Percentiles rank a stretch among this genome's conserved stretches.
Conservation (phyloP, 306 rosid genomes). For the Dryas drummondii region DNA sequence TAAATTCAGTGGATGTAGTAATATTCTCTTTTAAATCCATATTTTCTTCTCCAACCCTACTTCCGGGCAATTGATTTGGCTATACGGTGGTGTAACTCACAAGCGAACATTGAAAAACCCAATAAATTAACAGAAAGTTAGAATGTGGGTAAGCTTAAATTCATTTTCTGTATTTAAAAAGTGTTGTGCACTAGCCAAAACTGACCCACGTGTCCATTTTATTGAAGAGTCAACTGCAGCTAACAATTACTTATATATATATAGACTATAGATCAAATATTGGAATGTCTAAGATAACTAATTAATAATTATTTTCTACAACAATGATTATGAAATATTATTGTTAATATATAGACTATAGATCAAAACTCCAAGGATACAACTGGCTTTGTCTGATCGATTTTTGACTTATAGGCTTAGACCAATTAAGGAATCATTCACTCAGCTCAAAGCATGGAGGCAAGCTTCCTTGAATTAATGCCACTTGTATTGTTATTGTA, state of each 20-base stretch:
- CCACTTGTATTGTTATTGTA: background rate
- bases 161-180: background rate
- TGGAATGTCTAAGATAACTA: background rate
- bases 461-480: background rate
- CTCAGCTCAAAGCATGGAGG: background rate
- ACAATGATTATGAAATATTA: background rate
- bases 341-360: background rate
- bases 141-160: background rate
- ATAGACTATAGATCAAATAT: background rate
- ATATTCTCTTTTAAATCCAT: no score
- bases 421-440: background rate
- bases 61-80: no score
- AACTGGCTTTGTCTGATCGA: conserved; percentile 1
- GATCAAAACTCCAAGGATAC: background rate
- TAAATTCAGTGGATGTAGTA: no score
- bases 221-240: background rate
- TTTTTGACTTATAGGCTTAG: background rate
- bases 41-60: no score
- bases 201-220: background rate
- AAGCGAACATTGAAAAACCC: background rate
- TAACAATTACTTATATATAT: background rate
- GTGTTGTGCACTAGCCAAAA: background rate
- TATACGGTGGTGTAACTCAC: background rate
- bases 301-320: background rate
- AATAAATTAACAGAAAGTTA: background rate